Base-by-base conservation (phyloP, 2,329 filamentous ascomycete species). In the Epichloe elymi region DNA sequence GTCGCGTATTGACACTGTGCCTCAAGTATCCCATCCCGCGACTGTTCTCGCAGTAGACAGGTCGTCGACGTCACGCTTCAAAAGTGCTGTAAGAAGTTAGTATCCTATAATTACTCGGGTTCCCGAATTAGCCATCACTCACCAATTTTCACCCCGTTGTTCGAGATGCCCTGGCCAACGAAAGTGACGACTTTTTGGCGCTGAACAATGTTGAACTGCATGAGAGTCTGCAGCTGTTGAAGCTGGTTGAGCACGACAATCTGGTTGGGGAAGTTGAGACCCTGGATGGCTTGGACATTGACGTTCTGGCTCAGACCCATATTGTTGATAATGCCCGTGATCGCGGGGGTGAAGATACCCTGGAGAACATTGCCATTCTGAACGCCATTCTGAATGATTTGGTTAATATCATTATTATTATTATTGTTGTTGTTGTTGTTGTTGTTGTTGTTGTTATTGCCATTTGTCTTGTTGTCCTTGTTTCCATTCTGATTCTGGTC, bases 61-160 rank as follows among this genome's bases (percentile, higher is more conserved):
- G 68, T 59, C 54, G 68, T 64, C 50, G 70, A 63, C 53, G 64
- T 57, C 63, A 67, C 50, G 64, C 35, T 47, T 38, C 3, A 47
- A n/a, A 17, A 47, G 11, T 20, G 35, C 45, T 47, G 17, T 20
- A 0, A 30, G 15, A 19, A 23, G 35, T 47, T 47, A 38, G 45
- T 17, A 2, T 47, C 3, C 17, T 38, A 14, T 30, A 19, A 19
- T 19, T 19, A 14, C 1, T 36, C 37, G 15, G 10, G 8, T 46
- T 36, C 6, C 30, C 30, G 30, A 19, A 46, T 46, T 3, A 26
- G 36, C 3, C 12, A 15, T 38, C 45, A 53, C 54, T 42, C 51
- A 58, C 57, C 51, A 15, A 61, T 26, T 14, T 55, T 56, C 55
- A 58, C 44, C 8, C 55, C 54, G 42, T 52, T 55, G 47, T 53